Evolutionary conservation across 768 basidiomycete species (phyloP).

Genomic region (Pisolithus orientalis): DNA sequence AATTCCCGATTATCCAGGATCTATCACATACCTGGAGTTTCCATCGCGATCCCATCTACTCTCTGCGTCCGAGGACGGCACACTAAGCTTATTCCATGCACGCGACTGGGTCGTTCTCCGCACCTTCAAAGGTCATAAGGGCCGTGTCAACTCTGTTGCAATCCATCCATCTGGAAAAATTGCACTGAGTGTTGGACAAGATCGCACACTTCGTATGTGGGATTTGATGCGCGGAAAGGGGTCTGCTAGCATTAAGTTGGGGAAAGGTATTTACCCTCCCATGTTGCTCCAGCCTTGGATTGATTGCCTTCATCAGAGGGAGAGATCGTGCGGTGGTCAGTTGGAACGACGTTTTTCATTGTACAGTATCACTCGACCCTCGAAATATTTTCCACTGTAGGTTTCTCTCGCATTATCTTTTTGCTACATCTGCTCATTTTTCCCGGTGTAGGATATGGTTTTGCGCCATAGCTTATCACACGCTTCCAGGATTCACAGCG

Average conservation of each 20-base stretch:
- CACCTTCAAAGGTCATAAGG: conserved; percentile 87
- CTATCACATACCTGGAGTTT: conserved; percentile 83
- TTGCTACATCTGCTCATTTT: background rate
- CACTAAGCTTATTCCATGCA: conserved; percentile 83
- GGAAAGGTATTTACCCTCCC: conserved; percentile 52
- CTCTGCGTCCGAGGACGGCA: conserved; percentile 90
- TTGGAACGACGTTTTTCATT: conserved; percentile 68
- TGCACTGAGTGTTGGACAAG: conserved; percentile 86
- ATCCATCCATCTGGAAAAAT: conserved; percentile 93
- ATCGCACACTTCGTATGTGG: conserved; percentile 93
- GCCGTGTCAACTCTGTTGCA: conserved; percentile 82
- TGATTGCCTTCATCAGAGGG: conserved; percentile 52
- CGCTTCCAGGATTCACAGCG: conserved; percentile 77
- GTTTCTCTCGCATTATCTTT: background rate
- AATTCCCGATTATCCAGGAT: conserved; percentile 46
- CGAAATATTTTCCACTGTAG: conserved; percentile 78
- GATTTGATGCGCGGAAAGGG: conserved; percentile 95
- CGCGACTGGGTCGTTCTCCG: conserved; percentile 93
- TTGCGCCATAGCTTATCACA: conserved; percentile 69
- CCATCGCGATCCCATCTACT: conserved; percentile 86
- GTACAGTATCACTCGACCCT: conserved; percentile 73
- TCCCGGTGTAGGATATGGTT: conserved; percentile 60
- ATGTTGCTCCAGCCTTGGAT: background rate
- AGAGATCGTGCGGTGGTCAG: conserved; percentile 87
- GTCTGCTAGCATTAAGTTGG: conserved; percentile 81